phyloP scores from a whole-genome alignment of 148 eudicot species.

The Persicaria tinctoria region DNA sequence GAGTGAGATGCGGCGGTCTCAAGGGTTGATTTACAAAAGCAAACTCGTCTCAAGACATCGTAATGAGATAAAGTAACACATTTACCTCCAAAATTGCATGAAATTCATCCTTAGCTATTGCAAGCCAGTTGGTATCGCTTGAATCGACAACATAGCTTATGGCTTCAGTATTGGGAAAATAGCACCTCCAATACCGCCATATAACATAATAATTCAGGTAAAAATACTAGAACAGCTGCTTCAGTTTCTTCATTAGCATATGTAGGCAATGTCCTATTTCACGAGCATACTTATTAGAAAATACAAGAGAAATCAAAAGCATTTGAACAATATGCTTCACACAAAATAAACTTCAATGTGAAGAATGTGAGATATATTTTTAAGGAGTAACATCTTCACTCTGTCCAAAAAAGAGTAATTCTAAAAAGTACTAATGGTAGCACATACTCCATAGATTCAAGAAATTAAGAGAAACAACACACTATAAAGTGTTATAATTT shows the following conservation, averaged over 20 bases:
- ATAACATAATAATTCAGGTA: background rate
- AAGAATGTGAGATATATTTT: background rate
- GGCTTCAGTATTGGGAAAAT: too few relatives aligned
- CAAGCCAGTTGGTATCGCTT: too few relatives aligned
- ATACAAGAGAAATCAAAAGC: background rate
- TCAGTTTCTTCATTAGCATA: background rate
- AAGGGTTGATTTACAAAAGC: too few relatives aligned
- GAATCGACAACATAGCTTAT: too few relatives aligned
- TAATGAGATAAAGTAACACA: too few relatives aligned
- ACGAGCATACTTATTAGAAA: background rate
- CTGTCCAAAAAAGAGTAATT: too few relatives aligned
- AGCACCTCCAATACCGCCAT: constrained; percentile 35
- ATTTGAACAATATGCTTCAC: background rate
- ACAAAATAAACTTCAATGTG: background rate
- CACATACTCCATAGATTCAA: background rate
- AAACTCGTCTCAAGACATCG: too few relatives aligned
- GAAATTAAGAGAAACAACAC: background rate
- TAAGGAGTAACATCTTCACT: too few relatives aligned
- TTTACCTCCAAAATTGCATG: too few relatives aligned
- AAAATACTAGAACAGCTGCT: background rate
- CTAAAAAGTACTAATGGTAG: too few relatives aligned
- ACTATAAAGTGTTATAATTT: background rate
- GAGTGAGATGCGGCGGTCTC: too few relatives aligned
- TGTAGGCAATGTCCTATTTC: background rate
- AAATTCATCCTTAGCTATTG: too few relatives aligned